phyloP scores from a whole-genome alignment of 2,329 filamentous ascomycete genomes.

The Coniochaeta sp. region DNA sequence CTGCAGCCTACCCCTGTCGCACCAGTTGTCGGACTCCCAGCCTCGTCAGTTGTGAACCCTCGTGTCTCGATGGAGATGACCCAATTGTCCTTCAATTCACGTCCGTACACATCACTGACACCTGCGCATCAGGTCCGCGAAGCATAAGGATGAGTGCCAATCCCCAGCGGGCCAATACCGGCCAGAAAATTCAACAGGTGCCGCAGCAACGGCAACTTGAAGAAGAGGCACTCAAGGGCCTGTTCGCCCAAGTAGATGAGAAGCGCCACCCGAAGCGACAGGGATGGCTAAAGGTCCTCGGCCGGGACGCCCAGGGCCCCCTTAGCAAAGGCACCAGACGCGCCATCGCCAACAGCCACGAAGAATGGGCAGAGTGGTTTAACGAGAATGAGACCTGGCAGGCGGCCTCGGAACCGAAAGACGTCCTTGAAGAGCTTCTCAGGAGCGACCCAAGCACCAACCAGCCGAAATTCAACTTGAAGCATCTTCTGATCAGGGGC shows the following conservation, averaged over 20 bases:
- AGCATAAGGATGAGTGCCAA: background rate
- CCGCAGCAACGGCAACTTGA: background rate
- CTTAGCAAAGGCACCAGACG: background rate
- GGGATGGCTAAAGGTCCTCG: background rate
- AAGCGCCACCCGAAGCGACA: background rate
- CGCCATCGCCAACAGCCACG: background rate
- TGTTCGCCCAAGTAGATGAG: background rate
- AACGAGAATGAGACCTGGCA: background rate
- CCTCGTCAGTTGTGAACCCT: too few relatives aligned
- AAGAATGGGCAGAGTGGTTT: background rate
- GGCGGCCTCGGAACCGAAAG: background rate
- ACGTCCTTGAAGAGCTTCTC: background rate
- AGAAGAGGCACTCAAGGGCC: background rate
- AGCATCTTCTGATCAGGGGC: background rate
- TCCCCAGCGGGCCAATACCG: background rate
- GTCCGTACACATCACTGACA: too few relatives aligned
- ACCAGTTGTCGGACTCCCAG: too few relatives aligned
- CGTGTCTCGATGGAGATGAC: too few relatives aligned
- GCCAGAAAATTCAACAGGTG: background rate
- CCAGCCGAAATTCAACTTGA: background rate
- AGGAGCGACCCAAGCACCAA: background rate
- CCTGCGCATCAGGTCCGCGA: too few relatives aligned
- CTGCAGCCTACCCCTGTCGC: too few relatives aligned
- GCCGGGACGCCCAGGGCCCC: background rate
- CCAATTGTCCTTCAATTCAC: too few relatives aligned